Conservation (phyloP, 2,329 filamentous ascomycete genomes). For the Hortaea sp. region DNA sequence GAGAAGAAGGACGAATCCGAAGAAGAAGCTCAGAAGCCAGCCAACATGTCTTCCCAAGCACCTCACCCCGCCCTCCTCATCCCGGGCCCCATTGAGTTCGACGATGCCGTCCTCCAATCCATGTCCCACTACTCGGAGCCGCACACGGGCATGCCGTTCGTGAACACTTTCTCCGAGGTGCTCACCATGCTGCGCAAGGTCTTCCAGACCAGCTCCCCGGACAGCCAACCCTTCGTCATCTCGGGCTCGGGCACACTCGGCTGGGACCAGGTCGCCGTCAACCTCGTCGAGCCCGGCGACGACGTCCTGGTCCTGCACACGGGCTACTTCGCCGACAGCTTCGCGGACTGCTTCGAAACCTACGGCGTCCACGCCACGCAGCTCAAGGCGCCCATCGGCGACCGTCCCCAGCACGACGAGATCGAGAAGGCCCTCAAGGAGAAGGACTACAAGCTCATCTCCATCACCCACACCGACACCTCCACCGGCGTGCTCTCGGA, state of each 20-base stretch:
- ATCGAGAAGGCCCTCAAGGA: constrained; percentile 80
- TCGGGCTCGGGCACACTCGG: constrained; percentile 91
- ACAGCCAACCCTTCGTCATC: constrained; percentile 83
- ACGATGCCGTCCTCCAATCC: constrained; percentile 87
- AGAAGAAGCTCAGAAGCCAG: constrained; percentile 6
- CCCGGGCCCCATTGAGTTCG: constrained; percentile 94
- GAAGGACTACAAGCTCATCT: constrained; percentile 90
- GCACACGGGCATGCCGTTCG: constrained; percentile 82
- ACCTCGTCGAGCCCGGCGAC: constrained; percentile 81
- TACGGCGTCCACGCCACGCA: constrained; percentile 88
- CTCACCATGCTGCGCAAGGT: constrained; percentile 81
- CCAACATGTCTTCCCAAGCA: constrained; percentile 48
- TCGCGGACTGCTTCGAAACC: constrained; percentile 81
- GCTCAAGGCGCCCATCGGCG: constrained; percentile 79
- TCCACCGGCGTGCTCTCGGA: constrained; percentile 93
- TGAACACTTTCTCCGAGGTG: constrained; percentile 82
- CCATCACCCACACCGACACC: constrained; percentile 94
- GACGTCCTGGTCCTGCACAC: constrained; percentile 88
- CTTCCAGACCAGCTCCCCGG: constrained; percentile 77
- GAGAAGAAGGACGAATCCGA: constrained; percentile 14
- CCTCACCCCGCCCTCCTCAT: constrained; percentile 73
- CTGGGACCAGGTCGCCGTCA: constrained; percentile 94
- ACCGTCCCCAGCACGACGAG: constrained; percentile 74
- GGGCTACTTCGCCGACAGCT: constrained; percentile 93
- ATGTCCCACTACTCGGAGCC: constrained; percentile 97